These are phyloP conservation scores for Anisogramma anomala DNA, from an alignment of 2,329 filamentous ascomycete species.

Conservation along the genomic window DNA sequence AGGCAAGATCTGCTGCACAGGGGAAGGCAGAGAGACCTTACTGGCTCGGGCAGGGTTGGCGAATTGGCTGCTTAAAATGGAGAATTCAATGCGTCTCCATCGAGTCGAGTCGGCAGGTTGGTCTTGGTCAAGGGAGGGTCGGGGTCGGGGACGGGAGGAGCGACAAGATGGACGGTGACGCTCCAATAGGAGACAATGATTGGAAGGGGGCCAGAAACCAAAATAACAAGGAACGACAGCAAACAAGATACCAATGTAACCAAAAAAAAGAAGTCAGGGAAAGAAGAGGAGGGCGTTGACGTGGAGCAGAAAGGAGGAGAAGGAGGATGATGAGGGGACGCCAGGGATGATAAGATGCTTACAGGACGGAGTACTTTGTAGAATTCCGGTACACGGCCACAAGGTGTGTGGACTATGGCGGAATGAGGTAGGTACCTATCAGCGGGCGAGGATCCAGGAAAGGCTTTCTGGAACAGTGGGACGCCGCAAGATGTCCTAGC, in stretches of 20 bases:
- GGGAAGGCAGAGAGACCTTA: conserved; percentile 10
- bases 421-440: background rate
- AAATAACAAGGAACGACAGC: conserved; percentile 1
- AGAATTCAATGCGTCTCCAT: conserved; percentile 6
- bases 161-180: conserved; percentile 6
- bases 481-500: conserved; percentile 1
- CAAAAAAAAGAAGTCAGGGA: background rate
- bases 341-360: conserved; percentile 5
- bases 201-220: conserved; percentile 2
- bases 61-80: conserved; percentile 3
- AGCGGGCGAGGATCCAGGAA: no score
- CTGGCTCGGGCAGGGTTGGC: conserved; percentile 3
- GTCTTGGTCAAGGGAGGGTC: no score
- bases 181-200: no score
- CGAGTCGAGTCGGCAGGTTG: no score
- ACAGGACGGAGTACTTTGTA: background rate
- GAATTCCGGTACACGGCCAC: conserved; percentile 1
- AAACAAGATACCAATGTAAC: conserved; percentile 4
- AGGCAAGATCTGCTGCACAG: conserved; percentile 10
- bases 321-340: conserved; percentile 1
- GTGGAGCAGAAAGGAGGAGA: conserved; percentile 4
- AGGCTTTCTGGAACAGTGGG: no score
- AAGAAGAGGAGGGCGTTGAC: conserved; percentile 1
- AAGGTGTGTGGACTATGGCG: background rate
- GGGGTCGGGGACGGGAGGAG: background rate